A percentile compares a stretch with the other conserved stretches of the same genome.
These are phyloP conservation scores for Coemansia sp. DNA, from an alignment of 192 early-diverging fungal species.

Conservation along the genomic window DNA sequence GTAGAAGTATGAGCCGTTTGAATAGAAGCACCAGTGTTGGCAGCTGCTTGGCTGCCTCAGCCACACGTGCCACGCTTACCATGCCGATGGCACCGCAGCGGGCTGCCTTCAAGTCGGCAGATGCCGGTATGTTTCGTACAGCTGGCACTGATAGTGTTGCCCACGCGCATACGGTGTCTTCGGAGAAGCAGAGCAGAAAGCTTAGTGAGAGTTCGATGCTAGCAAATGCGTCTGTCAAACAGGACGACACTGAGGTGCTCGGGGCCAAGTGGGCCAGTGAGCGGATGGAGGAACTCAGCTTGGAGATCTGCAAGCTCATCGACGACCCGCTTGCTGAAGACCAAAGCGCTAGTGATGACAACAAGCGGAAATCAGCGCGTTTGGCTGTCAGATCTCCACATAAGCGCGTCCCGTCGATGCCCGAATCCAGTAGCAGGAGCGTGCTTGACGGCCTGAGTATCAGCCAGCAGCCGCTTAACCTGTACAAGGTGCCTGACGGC, in stretches of 20 bases:
- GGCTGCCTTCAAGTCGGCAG: conserved; percentile 18
- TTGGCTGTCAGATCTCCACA: not conserved
- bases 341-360: not conserved
- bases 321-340: not conserved
- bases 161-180: not conserved
- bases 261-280: conserved; percentile 35
- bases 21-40: not conserved
- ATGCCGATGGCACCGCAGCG: conserved; percentile 16
- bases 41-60: not conserved
- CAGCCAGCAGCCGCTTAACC: conserved; percentile 53
- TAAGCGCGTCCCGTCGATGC: conserved; percentile 22
- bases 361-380: not conserved
- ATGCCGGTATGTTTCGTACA: conserved; percentile 15
- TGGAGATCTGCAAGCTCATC: conserved; percentile 44
- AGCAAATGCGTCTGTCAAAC: not conserved
- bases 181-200: not conserved
- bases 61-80: not conserved
- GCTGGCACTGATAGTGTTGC: not conserved
- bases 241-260: not conserved
- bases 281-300: conserved; percentile 39
- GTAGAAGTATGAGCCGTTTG: not conserved
- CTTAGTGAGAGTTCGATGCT: conserved; percentile 13
- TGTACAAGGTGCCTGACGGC: conserved; percentile 52
- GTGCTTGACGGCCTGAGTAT: conserved; percentile 39
- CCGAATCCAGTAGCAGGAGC: conserved; percentile 21